phyloP scores from a whole-genome alignment of 1,284 basidiomycete genomes.

The Chalciporus piperatoides region DNA sequence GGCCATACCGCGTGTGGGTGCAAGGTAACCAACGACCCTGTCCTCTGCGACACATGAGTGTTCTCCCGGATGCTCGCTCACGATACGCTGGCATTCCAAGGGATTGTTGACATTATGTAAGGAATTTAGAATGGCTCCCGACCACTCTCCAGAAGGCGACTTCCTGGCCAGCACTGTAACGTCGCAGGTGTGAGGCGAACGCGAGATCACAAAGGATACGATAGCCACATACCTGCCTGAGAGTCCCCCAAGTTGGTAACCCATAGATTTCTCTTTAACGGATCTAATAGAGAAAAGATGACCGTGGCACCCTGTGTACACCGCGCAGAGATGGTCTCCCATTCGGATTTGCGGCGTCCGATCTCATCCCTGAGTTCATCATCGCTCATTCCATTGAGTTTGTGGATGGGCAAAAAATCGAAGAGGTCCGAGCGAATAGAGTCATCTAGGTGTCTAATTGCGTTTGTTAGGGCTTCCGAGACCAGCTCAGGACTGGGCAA shows the following conservation, averaged over 20 bases:
- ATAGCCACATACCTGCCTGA: conserved; percentile 47
- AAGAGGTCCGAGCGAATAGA: conserved; percentile 45
- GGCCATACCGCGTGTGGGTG: conserved; percentile 58
- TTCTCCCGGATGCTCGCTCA: conserved; percentile 54
- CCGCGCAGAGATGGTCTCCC: conserved; percentile 35
- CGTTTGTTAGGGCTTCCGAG: conserved; percentile 40
- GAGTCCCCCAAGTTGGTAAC: conserved; percentile 66
- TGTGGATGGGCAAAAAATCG: conserved; percentile 40
- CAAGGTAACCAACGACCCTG: conserved; percentile 60
- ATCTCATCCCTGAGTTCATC: conserved; percentile 26
- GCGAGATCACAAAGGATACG: background rate
- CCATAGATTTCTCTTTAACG: conserved; percentile 52
- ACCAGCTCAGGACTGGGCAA: conserved; percentile 38
- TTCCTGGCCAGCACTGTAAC: conserved; percentile 47
- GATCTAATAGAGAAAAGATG: conserved; percentile 54
- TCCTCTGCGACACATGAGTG: conserved; percentile 44
- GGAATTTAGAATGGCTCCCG: conserved; percentile 42
- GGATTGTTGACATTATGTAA: conserved; percentile 54
- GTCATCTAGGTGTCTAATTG: conserved; percentile 41
- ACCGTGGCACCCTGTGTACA: conserved; percentile 64
- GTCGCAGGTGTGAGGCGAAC: conserved; percentile 12
- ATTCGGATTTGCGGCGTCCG: conserved; percentile 24
- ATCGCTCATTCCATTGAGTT: conserved; percentile 26
- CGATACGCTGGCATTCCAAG: conserved; percentile 46
- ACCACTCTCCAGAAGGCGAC: conserved; percentile 39